These are phyloP conservation scores for Fusarium sp. DNA, from an alignment of 2,329 filamentous ascomycete species.

Conservation along the genomic window DNA sequence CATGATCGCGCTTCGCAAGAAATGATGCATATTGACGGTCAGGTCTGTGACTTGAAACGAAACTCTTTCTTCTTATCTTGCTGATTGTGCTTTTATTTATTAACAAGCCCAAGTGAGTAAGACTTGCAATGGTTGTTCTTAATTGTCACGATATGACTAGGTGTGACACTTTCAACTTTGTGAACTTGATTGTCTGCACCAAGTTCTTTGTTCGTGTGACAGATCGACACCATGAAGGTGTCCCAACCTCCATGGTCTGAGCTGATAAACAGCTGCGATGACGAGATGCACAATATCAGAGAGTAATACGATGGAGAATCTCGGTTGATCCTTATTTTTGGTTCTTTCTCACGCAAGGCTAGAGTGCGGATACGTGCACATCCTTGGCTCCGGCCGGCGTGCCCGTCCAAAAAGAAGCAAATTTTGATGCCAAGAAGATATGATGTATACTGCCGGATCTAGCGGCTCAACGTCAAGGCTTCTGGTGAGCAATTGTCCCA, in stretches of 20 bases:
- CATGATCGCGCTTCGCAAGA: neutral
- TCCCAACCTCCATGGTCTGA: neutral
- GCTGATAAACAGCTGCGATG: conserved; percentile 7
- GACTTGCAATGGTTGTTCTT: neutral
- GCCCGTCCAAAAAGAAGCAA: conserved; percentile 36
- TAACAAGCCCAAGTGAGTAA: neutral
- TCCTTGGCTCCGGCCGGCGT: conserved; percentile 37
- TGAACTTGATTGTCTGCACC: conserved; percentile 7
- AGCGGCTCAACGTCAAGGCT: conserved; percentile 38
- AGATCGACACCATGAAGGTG: conserved; percentile 12
- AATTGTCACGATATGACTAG: conserved; percentile 5
- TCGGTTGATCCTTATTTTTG: conserved; percentile 38
- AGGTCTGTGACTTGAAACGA: neutral
- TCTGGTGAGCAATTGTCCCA: neutral
- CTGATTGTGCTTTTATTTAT: neutral
- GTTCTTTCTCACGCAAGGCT: neutral
- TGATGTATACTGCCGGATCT: conserved; percentile 41
- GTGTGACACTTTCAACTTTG: neutral
- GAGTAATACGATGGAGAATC: conserved; percentile 22
- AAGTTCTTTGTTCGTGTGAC: neutral
- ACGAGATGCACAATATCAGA: neutral
- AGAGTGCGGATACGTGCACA: conserved; percentile 18
- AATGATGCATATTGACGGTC: neutral
- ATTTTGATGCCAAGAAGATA: conserved; percentile 36
- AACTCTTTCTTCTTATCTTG: neutral